Base-by-base conservation (phyloP, 805 yeast genomes). In the Spathaspora girioi region DNA sequence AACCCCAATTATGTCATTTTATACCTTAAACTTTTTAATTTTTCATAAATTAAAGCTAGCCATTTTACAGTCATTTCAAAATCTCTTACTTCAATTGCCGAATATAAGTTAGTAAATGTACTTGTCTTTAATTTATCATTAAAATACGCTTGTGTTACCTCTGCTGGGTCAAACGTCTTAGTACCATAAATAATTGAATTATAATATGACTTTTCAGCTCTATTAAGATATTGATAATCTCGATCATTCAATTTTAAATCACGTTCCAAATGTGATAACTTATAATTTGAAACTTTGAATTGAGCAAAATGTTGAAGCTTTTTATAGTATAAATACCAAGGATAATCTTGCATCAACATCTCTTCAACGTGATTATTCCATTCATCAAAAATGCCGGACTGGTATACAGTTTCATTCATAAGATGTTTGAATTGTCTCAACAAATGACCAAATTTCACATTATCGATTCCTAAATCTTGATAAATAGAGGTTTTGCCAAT, bases 271-370 rank as follows among this genome's bases (percentile, higher is more conserved):
- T 64, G 73, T n/a, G 77, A 71, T 27, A 83, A 61, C 58, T 79
- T 81, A 49, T 71, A 69, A 56, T 85, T 84, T 5, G 80, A 68
- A 27, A 79, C 63, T 51, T 84, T 79, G 51, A 86, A 71, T 50
- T 78, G 77, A 14, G 86, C 77, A 47, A 83, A 84, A 4, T 83
- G 72, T 47, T 70, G 76, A 38, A 88, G 61, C 65, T 89, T 89
- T 56, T 75, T 78, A 56, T 74, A 77, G 48, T 78, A 69, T 55
- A 78, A 73, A 70, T 85, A 89, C 91, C 96, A 87, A 1, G 97
- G 91, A 59, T 80, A 86, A 58, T 89, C 97, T 43, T 76, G 69
- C 0, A 75, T 66, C 50, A 84, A 79, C 32, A 78, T 74, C 1
- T 69, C 66, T 55, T 81, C 83, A 26, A 89, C 71, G 1, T 71